Evolutionary conservation across 2,329 filamentous ascomycete genomes (phyloP), one percentile per base, ranked within the genome.

Genomic region (Knufia petricola): DNA sequence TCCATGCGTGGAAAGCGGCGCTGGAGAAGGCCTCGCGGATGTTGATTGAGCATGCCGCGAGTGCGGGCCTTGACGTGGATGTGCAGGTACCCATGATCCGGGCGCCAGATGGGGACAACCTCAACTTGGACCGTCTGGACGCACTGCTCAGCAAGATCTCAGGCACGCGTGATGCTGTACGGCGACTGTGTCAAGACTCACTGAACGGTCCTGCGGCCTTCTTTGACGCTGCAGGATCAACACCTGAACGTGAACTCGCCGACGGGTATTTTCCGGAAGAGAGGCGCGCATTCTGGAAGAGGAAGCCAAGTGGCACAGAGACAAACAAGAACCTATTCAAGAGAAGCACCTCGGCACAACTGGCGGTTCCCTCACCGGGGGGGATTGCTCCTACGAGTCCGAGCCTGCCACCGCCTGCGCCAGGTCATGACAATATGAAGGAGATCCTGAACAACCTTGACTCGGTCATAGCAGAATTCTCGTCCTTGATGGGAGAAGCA

Each of bases 81-180:
- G 13, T 34, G 10, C 36, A 15, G 8, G 13, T 26, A 19, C n/a
- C 44, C 2, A 9, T 19, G 3, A 15, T 30, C 6, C 23, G 21
- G 6, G 36, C n/a, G 8, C 26, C 41, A 13, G 34, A 3, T 17
- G 23, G 12, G 4, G 87, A 94, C 58, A 83, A 90, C 47, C 75
- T 77, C 51, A 87, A 95, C 64, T 98, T 92, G 92, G 77, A 80
- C 51, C 84, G 85, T 58, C 84, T 95, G 1, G 89, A 95, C 66
- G 74, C 81, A 1, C 71, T 98, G 31, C 85, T 96, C 23, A 88
- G 87, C 62, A 81, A 87, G 52, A 79, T 96, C 12, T 84, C 88
- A 4, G 88, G 87, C 1, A 89, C 88, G 41, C 77, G 92, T 58
- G 92, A 98, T 69, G 87, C 88, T 1, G 79, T 95, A 19, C 81